Percentiles rank a stretch among this genome's conserved stretches.
Evolutionary conservation across 768 basidiomycete genomes (phyloP).

Genomic region (Inosperma sp.): DNA sequence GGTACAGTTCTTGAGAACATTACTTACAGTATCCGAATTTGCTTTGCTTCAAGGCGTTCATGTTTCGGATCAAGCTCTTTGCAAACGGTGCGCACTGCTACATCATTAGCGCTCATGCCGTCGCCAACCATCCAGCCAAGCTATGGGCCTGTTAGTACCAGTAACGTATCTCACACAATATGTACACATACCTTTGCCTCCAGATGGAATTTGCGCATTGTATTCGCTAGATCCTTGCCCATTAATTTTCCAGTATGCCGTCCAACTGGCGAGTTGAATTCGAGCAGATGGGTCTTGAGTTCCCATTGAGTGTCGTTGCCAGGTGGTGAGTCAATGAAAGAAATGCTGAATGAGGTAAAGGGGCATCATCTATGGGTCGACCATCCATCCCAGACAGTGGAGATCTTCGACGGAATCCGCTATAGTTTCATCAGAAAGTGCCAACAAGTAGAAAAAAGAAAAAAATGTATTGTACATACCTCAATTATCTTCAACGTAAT

Average conservation of each 20-base stretch:
- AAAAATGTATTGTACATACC: no score
- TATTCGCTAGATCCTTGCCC: conserved; percentile 12
- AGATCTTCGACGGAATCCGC: conserved; percentile 8
- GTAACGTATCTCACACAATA: background rate
- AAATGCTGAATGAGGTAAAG: conserved; percentile 13
- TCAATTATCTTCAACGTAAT: conserved; percentile 10
- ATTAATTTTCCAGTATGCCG: conserved; percentile 16
- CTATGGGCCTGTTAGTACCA: background rate
- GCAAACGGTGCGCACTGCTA: conserved; percentile 9
- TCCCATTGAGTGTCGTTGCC: conserved; percentile 8
- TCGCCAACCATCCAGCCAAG: conserved; percentile 13
- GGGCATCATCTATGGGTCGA: conserved; percentile 10
- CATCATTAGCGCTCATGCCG: conserved; percentile 13
- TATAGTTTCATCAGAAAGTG: background rate
- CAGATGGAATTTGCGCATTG: conserved; percentile 12
- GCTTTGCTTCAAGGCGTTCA: conserved; percentile 2
- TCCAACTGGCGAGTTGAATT: conserved; percentile 11
- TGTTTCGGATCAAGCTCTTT: conserved; percentile 1
- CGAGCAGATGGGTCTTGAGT: conserved; percentile 12
- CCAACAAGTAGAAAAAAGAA: no score
- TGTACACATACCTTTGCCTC: conserved; percentile 11
- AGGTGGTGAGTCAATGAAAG: conserved; percentile 10
- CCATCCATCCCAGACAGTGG: conserved; percentile 18
- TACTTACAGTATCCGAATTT: conserved; percentile 12
- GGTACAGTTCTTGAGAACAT: background rate